These are phyloP conservation scores for Diversispora eburnea DNA, from an alignment of 192 early-diverging fungal species.

Conservation along the genomic window DNA sequence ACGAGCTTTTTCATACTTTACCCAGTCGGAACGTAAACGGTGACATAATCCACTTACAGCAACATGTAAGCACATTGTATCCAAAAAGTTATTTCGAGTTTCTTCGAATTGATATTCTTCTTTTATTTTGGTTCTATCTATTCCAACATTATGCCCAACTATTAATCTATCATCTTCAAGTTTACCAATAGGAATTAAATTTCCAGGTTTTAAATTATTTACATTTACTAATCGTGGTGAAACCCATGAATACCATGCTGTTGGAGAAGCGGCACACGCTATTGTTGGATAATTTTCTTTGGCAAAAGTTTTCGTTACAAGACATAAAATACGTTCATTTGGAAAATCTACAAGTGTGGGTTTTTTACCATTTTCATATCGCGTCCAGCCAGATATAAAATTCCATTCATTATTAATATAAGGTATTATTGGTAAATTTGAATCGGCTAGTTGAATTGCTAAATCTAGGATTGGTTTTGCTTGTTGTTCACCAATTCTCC, in stretches of 20 bases:
- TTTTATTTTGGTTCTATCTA: slow-evolving; percentile 71
- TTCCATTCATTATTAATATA: slow-evolving; percentile 50
- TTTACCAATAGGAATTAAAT: slow-evolving; percentile 34
- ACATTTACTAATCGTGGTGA: slow-evolving; percentile 67
- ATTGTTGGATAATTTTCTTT: slow-evolving; percentile 74
- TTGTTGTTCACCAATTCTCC: slow-evolving; percentile 62
- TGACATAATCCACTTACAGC: slow-evolving; percentile 77
- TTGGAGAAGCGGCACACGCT: slow-evolving; percentile 69
- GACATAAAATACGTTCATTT: slow-evolving; percentile 65
- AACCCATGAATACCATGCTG: slow-evolving; percentile 90
- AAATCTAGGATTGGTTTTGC: slow-evolving; percentile 55
- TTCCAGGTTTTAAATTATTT: slow-evolving; percentile 12
- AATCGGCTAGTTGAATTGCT: slow-evolving; percentile 45
- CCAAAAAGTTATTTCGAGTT: slow-evolving; percentile 57
- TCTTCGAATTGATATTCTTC: slow-evolving; percentile 70
- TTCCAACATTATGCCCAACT: slow-evolving; percentile 87
- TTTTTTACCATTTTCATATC: slow-evolving; percentile 56
- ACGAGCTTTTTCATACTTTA: slow-evolving; percentile 51
- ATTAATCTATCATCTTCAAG: slow-evolving; percentile 32
- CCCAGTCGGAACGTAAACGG: slow-evolving; percentile 72
- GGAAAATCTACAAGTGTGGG: slow-evolving; percentile 46
- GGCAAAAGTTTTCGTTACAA: slow-evolving; percentile 83
- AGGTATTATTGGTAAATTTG: slow-evolving; percentile 39
- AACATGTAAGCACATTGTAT: slow-evolving; percentile 85
- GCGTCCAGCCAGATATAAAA: slow-evolving; percentile 72